A percentile compares a stretch with the other conserved stretches of the same genome.
phyloP scores from a whole-genome alignment of 345 rosid genomes.

The Hevea brasiliensis region DNA sequence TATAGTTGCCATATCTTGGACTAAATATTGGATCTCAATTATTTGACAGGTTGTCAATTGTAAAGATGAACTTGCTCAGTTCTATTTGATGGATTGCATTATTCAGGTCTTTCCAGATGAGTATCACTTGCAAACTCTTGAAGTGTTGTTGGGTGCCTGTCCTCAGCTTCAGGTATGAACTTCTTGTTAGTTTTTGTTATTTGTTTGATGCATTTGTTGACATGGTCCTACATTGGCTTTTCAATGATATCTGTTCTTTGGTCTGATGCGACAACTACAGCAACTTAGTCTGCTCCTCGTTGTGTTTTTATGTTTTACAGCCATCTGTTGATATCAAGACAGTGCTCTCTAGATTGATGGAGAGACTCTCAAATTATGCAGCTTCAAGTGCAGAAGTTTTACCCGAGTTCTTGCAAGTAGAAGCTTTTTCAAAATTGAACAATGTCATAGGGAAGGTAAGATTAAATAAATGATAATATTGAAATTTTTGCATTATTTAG shows the following conservation, averaged over 20 bases:
- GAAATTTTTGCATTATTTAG: too few relatives aligned
- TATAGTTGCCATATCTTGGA: conserved; percentile 12
- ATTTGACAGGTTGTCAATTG: conserved; percentile 86
- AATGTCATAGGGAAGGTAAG: conserved; percentile 94
- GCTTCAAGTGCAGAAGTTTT: conserved; percentile 81
- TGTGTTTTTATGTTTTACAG: conserved; percentile 45
- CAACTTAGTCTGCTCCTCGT: conserved; percentile 15
- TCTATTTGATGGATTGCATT: conserved; percentile 94
- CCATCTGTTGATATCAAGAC: conserved; percentile 96
- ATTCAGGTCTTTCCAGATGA: conserved; percentile 99
- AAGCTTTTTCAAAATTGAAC: conserved; percentile 95
- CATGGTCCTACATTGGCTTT: not conserved
- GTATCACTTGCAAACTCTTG: conserved; percentile 98
- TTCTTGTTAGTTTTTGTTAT: not conserved
- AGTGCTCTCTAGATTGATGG: conserved; percentile 94
- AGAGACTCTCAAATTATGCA: conserved; percentile 95
- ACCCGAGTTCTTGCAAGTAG: conserved; percentile 98
- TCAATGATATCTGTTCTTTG: not conserved
- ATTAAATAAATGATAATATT: not conserved
- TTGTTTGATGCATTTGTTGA: not conserved
- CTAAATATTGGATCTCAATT: conserved; percentile 18
- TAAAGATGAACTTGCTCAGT: conserved; percentile 94
- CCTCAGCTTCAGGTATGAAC: conserved; percentile 91
- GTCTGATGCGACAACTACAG: not conserved
- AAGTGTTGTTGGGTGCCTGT: conserved; percentile 81